Evolutionary conservation across 1,284 basidiomycete genomes (phyloP), one percentile per base, ranked within the genome.

Genomic region (Ustilago loliicola): DNA sequence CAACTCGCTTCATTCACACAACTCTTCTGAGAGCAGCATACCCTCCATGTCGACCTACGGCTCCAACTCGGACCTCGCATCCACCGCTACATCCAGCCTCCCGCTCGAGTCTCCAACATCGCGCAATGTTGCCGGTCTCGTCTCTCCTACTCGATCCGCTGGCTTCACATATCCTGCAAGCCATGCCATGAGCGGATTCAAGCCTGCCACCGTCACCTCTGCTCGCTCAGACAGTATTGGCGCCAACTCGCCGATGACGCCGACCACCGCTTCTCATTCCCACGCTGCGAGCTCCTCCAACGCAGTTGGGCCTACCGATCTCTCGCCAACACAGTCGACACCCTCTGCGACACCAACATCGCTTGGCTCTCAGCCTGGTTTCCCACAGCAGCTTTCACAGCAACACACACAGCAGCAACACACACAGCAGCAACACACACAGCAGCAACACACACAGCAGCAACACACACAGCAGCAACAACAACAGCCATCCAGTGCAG

Each of bases 171-270:
- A 74, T n/a, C 53, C 57, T n/a, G 62, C 66, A 17, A 58, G 45
- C 19, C 72, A 74, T 27, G 58, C 66, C 13, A 64, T 72, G 65
- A 72, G 69, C 38, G 76, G 72, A 13, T 78, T 78, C 72, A 78
- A 74, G 50, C 76, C 76, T 11, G 55, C 75, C 11, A 70, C 68
- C 13, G 50, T 66, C 36, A 60, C 51, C 8, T 54, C 59, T 4
- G 40, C 30, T 42, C 57, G 61, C 21, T 65, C 68, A 13, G 61
- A 72, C 32, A 68, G 69, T 40, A 45, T 66, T 23, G 47, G 71
- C 50, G 61, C 45, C 25, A 56, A 52, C 29, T 63, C 62, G 40
- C 75, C 75, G 45, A 73, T 69, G 62, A 77, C 75, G 1, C 75
- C 70, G 2, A 69, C 74, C 29, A 60, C 69, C 1, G 62, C 61